Conservation (phyloP, 768 basidiomycete species). For the Mycena vulgaris region DNA sequence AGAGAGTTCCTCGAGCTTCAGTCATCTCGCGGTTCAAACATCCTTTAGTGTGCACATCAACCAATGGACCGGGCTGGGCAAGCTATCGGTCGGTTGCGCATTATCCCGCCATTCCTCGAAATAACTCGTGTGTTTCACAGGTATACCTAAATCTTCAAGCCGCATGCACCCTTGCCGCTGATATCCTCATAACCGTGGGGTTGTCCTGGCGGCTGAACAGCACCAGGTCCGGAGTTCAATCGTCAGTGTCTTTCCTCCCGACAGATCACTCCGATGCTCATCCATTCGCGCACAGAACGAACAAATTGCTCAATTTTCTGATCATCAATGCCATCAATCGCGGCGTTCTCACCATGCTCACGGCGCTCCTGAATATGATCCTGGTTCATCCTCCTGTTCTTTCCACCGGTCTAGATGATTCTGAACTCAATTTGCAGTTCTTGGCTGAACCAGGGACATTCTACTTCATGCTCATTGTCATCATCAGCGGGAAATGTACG, state of each 20-base stretch:
- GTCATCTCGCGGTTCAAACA: too few species aligned
- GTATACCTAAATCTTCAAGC: conserved; percentile 12
- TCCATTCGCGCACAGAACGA: not conserved
- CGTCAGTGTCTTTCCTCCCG: not conserved
- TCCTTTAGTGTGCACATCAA: not conserved
- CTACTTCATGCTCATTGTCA: conserved; percentile 1
- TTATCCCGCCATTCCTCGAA: not conserved
- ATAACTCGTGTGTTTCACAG: not conserved
- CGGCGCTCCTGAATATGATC: conserved; percentile 4
- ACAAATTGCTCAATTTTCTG: conserved; percentile 18
- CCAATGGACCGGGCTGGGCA: too few species aligned
- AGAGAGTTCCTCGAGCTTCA: too few species aligned
- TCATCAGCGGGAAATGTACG: conserved; percentile 8
- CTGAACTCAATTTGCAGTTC: not conserved
- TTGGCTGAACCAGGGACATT: not conserved
- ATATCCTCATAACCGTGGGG: conserved; percentile 7
- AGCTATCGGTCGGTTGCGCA: not conserved
- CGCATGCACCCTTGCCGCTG: not conserved
- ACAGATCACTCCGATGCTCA: not conserved
- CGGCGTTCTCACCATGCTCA: conserved; percentile 8
- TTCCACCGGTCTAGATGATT: not conserved
- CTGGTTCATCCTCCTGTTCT: not conserved
- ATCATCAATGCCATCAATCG: conserved; percentile 16
- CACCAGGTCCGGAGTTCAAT: conserved; percentile 8
- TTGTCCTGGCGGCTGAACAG: conserved; percentile 12